Base-by-base conservation (phyloP, 78 protist species). In the Dictyostelium firmibasis region DNA sequence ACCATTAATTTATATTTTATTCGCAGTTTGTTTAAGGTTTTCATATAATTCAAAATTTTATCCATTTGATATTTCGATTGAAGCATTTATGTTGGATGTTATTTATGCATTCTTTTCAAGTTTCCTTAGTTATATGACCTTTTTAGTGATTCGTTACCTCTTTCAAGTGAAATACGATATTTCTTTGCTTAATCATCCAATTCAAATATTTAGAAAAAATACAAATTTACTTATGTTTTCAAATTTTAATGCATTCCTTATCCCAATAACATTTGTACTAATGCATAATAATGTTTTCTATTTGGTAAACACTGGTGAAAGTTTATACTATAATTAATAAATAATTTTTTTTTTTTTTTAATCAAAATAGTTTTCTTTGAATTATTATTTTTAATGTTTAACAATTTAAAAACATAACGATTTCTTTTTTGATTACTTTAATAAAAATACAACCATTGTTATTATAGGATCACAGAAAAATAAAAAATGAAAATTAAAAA, bases 261-360 rank as follows among this genome's bases (percentile, higher is more conserved):
- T 89, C 1, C 94, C 94, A 78, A 50, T 89, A 33, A 81, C 94
- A 31, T 79, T 88, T 27, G 82, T 88, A 79, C 11, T 88, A 18
- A 23, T 79, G 43, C 86, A 89, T 70, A 89, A 89, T 43, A 89
- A 89, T 81, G 87, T 89, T 11, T 89, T 64, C 36, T 81, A 50
- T 81, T 43, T 88, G 18, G 86, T 88, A 20, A 88, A 88, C 50
- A 43, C 67, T 9, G 53, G 83, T 25, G 83, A 77, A 44, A 14
- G 70, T 20, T 44, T 60, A 25, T 35, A 77, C n/a, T 41, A 77
- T 41, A 77, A 77, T 4, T 41, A 77, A 76, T 16, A 20, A 57
- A 50, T 50, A 14, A 57, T 20, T 20, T 20, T 57, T 14, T 50
- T 50, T 14, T 14, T 50, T 50, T 50, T 14, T 50, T 14, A n/a